phyloP scores from a whole-genome alignment of 2,329 filamentous ascomycete genomes.

The Penicillium rolfsii region DNA sequence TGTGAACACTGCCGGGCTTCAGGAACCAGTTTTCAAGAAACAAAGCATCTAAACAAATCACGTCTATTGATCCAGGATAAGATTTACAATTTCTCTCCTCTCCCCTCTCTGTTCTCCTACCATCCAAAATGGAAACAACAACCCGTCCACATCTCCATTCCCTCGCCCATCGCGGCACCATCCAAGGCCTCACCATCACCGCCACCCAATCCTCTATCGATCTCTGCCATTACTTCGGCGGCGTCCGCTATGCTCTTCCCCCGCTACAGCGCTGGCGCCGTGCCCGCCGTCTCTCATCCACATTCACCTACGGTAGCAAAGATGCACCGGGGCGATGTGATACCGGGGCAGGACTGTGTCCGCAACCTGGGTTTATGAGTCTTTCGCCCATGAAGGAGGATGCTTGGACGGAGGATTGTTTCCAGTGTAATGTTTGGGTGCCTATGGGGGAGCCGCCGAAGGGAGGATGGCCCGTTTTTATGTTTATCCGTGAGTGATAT shows the following conservation, averaged over 20 bases:
- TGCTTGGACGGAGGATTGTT: constrained; percentile 56
- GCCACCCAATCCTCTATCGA: constrained; percentile 34
- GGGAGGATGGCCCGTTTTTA: constrained; percentile 59
- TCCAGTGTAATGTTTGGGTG: constrained; percentile 61
- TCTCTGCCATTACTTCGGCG: constrained; percentile 59
- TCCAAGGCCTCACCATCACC: constrained; percentile 54
- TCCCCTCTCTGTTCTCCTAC: not conserved
- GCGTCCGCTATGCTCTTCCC: constrained; percentile 59
- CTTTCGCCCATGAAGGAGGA: constrained; percentile 36
- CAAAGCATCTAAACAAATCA: not conserved
- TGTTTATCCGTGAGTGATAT: constrained; percentile 57
- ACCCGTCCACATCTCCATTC: constrained; percentile 29
- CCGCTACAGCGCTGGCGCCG: constrained; percentile 55
- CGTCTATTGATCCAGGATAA: not conserved
- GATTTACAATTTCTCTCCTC: not conserved
- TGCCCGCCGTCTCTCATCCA: constrained; percentile 52
- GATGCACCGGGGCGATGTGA: constrained; percentile 53
- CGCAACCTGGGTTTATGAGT: constrained; percentile 50
- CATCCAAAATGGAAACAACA: constrained; percentile 28
- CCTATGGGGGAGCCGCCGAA: constrained; percentile 51
- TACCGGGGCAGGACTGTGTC: constrained; percentile 49
- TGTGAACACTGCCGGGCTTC: too few relatives aligned
- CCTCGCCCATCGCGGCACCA: constrained; percentile 49
- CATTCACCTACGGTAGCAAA: constrained; percentile 56
- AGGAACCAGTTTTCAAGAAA: not conserved